A percentile compares a stretch with the other conserved stretches of the same genome.
Evolutionary conservation across 495 filamentous ascomycete genomes (phyloP).

Genomic region (Bombardia bombarda): DNA sequence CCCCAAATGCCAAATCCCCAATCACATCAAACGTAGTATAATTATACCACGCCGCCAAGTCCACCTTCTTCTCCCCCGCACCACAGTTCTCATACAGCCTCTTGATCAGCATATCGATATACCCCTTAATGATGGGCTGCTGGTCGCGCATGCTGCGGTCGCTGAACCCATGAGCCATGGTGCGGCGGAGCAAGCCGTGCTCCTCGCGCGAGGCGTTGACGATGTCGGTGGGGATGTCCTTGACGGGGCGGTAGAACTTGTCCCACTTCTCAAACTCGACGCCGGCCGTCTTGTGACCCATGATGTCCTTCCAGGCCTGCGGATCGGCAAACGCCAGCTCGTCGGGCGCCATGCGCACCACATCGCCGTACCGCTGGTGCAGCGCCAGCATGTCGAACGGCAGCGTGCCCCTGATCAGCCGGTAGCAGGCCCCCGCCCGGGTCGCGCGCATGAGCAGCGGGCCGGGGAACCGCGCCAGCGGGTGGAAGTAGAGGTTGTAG

Average conservation of each 20-base stretch:
- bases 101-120: constrained; percentile 39
- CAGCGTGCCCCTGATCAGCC: constrained; percentile 25
- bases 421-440: constrained; percentile 23
- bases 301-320: constrained; percentile 50
- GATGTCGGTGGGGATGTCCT: constrained; percentile 20
- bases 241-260: constrained; percentile 22
- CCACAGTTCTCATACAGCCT: constrained; percentile 30
- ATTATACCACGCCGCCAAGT: constrained; percentile 49
- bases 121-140: constrained; percentile 33
- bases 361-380: constrained; percentile 42
- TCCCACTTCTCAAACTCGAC: constrained; percentile 26
- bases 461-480: constrained; percentile 42
- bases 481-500: constrained; percentile 45
- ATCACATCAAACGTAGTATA: constrained; percentile 56
- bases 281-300: constrained; percentile 31
- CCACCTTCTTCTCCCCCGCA: constrained; percentile 21
- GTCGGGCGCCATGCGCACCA: constrained; percentile 47
- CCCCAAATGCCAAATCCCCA: constrained; percentile 52
- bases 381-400: constrained; percentile 34
- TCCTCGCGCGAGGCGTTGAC: constrained; percentile 27
- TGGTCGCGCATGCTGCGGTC: constrained; percentile 40
- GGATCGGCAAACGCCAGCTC: constrained; percentile 43
- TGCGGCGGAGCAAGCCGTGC: constrained; percentile 35
- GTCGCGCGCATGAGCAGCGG: constrained; percentile 35
- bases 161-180: constrained; percentile 47